A percentile compares a stretch with the other conserved stretches of the same genome.
phyloP scores from a whole-genome alignment of 306 rosid genomes.

The Hippophae gyantsensis region DNA sequence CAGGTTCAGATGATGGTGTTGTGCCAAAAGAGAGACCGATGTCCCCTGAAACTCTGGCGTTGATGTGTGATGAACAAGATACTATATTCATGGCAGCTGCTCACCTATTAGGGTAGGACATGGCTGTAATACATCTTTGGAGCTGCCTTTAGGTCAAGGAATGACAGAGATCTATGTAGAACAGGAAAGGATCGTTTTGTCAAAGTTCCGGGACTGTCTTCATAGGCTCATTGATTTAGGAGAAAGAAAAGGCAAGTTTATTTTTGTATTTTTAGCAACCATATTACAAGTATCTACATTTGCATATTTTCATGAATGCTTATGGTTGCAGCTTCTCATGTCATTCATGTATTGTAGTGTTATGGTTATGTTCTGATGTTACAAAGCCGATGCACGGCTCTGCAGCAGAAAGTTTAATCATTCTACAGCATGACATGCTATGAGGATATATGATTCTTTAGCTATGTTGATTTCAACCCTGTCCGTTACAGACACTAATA shows the following conservation, averaged over 20 bases:
- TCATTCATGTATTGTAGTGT: too few species aligned
- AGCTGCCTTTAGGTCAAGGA: conserved; percentile 62
- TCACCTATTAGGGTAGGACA: conserved; percentile 51
- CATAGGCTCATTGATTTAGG: conserved; percentile 81
- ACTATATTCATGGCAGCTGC: conserved; percentile 73
- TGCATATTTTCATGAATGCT: too few species aligned
- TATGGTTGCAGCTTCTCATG: too few species aligned
- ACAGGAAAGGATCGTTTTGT: conserved; percentile 76
- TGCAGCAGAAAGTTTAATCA: too few species aligned
- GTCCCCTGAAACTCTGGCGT: conserved; percentile 97
- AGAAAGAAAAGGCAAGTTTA: conserved; percentile 83
- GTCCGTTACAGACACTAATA: conserved; percentile 59
- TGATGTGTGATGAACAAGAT: conserved; percentile 97
- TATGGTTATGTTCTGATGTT: too few species aligned
- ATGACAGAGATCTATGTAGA: conserved; percentile 68
- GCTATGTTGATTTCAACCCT: conserved; percentile 5
- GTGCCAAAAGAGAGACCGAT: conserved; percentile 64
- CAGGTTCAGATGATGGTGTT: conserved; percentile 67
- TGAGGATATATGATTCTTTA: neutral
- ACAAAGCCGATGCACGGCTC: too few species aligned
- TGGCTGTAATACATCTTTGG: conserved; percentile 54
- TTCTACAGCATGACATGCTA: neutral
- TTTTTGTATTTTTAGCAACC: neutral
- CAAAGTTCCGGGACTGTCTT: conserved; percentile 77
- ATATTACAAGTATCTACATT: too few species aligned